Evolutionary conservation across 1,284 basidiomycete species (phyloP).

Genomic region (Mycosarcoma mackinlayi): DNA sequence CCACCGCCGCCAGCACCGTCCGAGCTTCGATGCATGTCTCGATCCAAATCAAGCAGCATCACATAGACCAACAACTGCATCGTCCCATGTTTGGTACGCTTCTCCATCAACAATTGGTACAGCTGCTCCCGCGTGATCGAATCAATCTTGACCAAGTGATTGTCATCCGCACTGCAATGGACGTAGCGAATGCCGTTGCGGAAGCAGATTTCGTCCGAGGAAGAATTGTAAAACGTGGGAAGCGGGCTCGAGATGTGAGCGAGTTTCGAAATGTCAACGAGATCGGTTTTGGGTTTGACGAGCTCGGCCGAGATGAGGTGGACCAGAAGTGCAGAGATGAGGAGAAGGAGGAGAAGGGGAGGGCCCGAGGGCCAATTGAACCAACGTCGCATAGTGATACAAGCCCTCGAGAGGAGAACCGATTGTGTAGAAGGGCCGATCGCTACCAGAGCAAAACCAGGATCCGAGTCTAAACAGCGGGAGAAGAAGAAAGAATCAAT

Average conservation of each 20-base stretch:
- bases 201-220: slow-evolving; percentile 22
- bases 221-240: slow-evolving; percentile 12
- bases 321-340: background rate
- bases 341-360: background rate
- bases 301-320: background rate
- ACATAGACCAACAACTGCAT: background rate
- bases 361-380: background rate
- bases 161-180: slow-evolving; percentile 1
- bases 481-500: too few relatives aligned
- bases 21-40: background rate
- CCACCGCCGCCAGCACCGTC: background rate
- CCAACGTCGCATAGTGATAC: background rate
- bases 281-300: background rate
- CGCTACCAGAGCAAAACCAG: slow-evolving; percentile 26
- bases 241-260: background rate
- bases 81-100: background rate
- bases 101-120: background rate
- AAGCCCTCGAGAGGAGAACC: background rate
- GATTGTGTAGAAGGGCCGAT: background rate
- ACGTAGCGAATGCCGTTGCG: slow-evolving; percentile 15
- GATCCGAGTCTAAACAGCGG: too few relatives aligned
- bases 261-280: background rate
- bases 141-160: slow-evolving; percentile 8
- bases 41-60: slow-evolving; percentile 1
- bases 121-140: background rate